Evolutionary conservation across 1,139 yeast species (phyloP).

Genomic region (Diutina pseudorugosa): DNA sequence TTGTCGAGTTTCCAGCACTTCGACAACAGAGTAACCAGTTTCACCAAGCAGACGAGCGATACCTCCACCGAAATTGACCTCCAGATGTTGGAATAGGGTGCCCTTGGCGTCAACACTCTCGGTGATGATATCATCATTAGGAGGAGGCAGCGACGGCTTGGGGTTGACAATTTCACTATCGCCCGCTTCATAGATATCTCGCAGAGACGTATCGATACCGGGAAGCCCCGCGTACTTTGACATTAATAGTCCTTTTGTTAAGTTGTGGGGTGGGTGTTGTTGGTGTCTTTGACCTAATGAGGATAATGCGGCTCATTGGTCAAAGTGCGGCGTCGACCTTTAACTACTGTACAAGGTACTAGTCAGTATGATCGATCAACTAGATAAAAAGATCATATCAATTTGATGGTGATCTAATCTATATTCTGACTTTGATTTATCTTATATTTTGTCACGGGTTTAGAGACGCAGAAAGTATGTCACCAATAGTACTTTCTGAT

Average conservation of each 20-base stretch:
- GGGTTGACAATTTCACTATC: neutral
- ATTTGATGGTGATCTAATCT: no score
- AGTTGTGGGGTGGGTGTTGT: neutral
- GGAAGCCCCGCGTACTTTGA: neutral
- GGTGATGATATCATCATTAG: constrained; percentile 5
- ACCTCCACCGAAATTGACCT: constrained; percentile 27
- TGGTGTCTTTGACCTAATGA: neutral
- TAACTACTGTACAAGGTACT: no score
- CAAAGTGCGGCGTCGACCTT: neutral
- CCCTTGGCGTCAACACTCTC: constrained; percentile 12
- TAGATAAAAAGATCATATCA: no score
- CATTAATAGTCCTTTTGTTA: neutral
- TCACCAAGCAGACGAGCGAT: constrained; percentile 12
- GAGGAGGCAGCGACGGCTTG: constrained; percentile 8
- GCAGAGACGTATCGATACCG: neutral
- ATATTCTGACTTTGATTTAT: no score
- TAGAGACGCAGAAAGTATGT: no score
- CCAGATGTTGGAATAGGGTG: constrained; percentile 14
- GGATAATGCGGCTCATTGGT: neutral
- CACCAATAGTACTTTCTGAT: no score
- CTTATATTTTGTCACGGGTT: no score
- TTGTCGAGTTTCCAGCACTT: constrained; percentile 23
- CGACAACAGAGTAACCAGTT: constrained; percentile 16
- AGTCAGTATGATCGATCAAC: no score
- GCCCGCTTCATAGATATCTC: neutral